Percentiles rank a stretch among this genome's conserved stretches.
phyloP scores from a whole-genome alignment of 1,284 basidiomycete species.

The Ustilago hordei region DNA sequence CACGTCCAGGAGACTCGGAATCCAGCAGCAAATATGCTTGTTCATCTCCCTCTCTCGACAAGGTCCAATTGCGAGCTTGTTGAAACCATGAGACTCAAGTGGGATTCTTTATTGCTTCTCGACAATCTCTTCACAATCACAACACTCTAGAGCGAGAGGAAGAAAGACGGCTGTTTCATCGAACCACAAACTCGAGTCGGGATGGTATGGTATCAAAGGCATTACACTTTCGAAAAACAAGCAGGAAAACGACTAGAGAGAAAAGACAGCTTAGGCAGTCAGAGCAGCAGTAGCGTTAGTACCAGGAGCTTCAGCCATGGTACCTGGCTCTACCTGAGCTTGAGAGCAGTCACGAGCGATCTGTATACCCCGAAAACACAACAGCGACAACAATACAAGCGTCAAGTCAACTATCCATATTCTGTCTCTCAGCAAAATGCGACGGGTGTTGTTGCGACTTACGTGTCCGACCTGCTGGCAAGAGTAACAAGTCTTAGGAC shows the following conservation, averaged over 20 bases:
- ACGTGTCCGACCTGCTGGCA: slow-evolving; percentile 46
- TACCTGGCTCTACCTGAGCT: not conserved
- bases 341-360: slow-evolving; percentile 46
- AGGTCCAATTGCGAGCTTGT: too few species aligned
- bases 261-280: slow-evolving; percentile 21
- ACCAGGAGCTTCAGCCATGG: slow-evolving; percentile 32
- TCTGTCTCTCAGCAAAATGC: not conserved
- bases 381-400: not conserved
- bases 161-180: too few species aligned
- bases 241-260: not conserved
- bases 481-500: slow-evolving; percentile 37
- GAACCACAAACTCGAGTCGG: too few species aligned
- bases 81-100: too few species aligned
- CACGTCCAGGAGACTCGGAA: too few species aligned
- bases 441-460: slow-evolving; percentile 4
- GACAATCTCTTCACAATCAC: too few species aligned
- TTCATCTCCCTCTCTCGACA: too few species aligned
- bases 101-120: too few species aligned
- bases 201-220: too few species aligned
- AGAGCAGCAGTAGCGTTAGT: slow-evolving; percentile 35
- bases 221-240: not conserved
- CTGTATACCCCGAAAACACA: slow-evolving; percentile 1
- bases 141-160: too few species aligned
- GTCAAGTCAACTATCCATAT: not conserved
- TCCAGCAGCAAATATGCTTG: too few species aligned